Evolutionary conservation across 176 grass and related monocot species (phyloP), one percentile per base, ranked within the genome.

Genomic region (Triticum monococcum): DNA sequence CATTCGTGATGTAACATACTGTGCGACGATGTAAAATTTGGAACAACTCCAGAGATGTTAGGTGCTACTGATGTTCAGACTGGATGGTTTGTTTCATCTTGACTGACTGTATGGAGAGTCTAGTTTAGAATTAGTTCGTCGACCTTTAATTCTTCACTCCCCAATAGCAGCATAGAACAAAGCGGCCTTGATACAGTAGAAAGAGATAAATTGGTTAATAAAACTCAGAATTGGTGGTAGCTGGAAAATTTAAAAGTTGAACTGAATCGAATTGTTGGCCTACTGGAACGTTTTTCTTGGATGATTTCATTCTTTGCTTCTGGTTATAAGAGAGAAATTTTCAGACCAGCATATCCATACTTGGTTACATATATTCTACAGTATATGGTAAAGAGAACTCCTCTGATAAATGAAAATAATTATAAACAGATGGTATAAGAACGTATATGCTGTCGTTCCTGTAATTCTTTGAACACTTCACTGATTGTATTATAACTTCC

Each of bases 401-500:
- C 36, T 75, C 17, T 50, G 20, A 66, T 50, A 32, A 77, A 7
- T 54, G 24, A 57, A 28, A 31, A 76, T 3, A 72, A 40, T 63
- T 77, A 68, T 63, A 18, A 81, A 18, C 1, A 64, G 62, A 33
- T 36, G 66, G 13, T 18, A 72, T 64, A 64, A 45, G 6, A 57
- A 79, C 2, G 23, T 5, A 24, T 43, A 33, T n/a, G 10, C 77
- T 25, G 8, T 16, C 59, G 10, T 69, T 76, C 31, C 12, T 84
- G n/a, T 77, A 54, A 7, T 81, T 84, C 64, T 54, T 32, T 37
- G 1, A 24, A 65, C 5, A 28, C 17, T 50, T 4, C 25, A 4
- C 26, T 59, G 37, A 32, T 64, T 67, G 35, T 67, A 43, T 76
- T 66, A 60, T 84, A 90, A 90, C 12, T 67, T 67, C 6, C 25